Conservation (phyloP, 2,329 filamentous ascomycete genomes). For the Didymella glomerata region DNA sequence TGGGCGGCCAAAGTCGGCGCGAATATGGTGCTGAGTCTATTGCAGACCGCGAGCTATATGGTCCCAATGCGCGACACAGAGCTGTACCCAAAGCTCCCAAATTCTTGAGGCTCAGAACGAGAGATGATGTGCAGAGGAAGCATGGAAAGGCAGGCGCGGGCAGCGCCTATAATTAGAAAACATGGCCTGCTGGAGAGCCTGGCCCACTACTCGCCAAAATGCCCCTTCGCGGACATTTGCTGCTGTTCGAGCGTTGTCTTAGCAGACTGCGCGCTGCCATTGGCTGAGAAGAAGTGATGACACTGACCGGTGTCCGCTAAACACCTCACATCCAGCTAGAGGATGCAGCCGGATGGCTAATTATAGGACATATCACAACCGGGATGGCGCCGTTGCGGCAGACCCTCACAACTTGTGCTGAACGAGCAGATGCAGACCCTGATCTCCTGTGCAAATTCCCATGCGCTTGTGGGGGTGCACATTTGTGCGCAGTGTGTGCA, state of each 20-base stretch:
- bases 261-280: not conserved
- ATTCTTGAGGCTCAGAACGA: constrained; percentile 40
- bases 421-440: constrained; percentile 14
- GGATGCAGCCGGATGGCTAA: constrained; percentile 26
- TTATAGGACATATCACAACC: constrained; percentile 41
- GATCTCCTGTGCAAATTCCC: constrained; percentile 5
- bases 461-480: not conserved
- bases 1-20: constrained; percentile 37
- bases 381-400: constrained; percentile 7
- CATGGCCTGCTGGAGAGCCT: constrained; percentile 32
- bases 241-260: constrained; percentile 4
- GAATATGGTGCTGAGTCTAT: constrained; percentile 21
- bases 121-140: constrained; percentile 40
- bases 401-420: constrained; percentile 10
- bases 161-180: constrained; percentile 41
- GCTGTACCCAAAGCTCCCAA: constrained; percentile 22
- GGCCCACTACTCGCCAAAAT: constrained; percentile 35
- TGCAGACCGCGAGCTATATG: constrained; percentile 40
- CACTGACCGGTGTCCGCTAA: constrained; percentile 18
- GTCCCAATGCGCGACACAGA: constrained; percentile 33
- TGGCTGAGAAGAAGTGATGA: not conserved
- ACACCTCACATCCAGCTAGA: constrained; percentile 7
- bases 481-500: not conserved
- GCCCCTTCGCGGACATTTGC: constrained; percentile 24
- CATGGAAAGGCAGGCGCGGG: constrained; percentile 35